A percentile compares a stretch with the other conserved stretches of the same genome.
Conservation (phyloP, 768 basidiomycete genomes). For the Lyophyllum decastes region DNA sequence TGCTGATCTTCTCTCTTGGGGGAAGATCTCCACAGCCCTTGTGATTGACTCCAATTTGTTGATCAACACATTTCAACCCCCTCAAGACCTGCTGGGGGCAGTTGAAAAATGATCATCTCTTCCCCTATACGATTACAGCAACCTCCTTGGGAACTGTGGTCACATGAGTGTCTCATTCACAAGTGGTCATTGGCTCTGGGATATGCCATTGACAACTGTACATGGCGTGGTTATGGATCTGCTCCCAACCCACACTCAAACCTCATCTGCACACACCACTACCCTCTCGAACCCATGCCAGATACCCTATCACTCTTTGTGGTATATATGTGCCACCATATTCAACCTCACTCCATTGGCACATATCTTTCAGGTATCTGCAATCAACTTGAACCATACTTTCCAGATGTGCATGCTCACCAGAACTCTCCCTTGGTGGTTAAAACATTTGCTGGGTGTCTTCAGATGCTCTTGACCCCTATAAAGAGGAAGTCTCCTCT, state of each 20-base stretch:
- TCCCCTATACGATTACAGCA: conserved; percentile 19
- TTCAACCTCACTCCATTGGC: conserved; percentile 34
- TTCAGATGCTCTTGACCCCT: not conserved
- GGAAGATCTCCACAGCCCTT: not conserved
- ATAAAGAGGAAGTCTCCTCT: not conserved
- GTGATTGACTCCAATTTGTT: not conserved
- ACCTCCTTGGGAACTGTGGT: conserved; percentile 32
- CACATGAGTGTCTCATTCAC: conserved; percentile 14
- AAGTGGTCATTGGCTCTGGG: conserved; percentile 34
- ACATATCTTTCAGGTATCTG: conserved; percentile 40
- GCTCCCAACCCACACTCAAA: conserved; percentile 37
- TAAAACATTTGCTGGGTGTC: conserved; percentile 21
- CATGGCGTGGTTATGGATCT: conserved; percentile 26
- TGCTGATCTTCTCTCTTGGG: not conserved
- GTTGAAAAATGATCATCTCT: conserved; percentile 18
- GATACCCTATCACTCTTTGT: conserved; percentile 37
- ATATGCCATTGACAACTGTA: conserved; percentile 24
- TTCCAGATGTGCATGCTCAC: conserved; percentile 24
- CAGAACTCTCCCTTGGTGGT: conserved; percentile 22
- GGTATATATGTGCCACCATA: conserved; percentile 35
- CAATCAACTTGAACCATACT: conserved; percentile 31
- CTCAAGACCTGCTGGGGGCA: conserved; percentile 22
- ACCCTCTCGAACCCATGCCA: conserved; percentile 35
- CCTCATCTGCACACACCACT: conserved; percentile 30
- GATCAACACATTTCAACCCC: conserved; percentile 14